Evolutionary conservation across 148 eudicot species (phyloP).

Genomic region (Selenicereus undatus): DNA sequence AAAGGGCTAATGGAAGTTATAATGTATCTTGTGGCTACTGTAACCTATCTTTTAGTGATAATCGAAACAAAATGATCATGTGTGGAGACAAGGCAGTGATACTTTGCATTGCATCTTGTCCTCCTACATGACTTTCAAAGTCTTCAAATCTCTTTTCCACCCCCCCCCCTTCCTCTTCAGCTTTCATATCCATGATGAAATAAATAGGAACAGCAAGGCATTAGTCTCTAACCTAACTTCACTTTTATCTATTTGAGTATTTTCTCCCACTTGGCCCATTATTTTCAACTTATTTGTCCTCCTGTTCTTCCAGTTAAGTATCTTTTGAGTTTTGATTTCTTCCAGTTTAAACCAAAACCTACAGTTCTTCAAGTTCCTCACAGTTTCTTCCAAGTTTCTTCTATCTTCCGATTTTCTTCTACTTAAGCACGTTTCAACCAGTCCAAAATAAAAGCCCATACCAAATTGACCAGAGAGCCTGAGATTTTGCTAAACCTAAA

Average conservation of each 20-base stretch:
- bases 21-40: not conserved
- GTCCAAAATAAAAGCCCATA: not conserved
- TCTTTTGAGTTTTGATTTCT: too few species aligned
- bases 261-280: too few species aligned
- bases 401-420: too few species aligned
- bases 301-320: too few species aligned
- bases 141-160: not conserved
- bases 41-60: not conserved
- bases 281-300: too few species aligned
- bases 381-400: too few species aligned
- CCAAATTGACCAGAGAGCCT: not conserved
- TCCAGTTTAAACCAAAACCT: too few species aligned
- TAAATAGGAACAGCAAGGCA: not conserved
- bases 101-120: not conserved
- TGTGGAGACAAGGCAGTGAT: not conserved
- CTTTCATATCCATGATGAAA: not conserved
- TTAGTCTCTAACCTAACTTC: not conserved
- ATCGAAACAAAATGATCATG: not conserved
- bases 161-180: not conserved
- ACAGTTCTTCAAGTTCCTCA: too few species aligned
- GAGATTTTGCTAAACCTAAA: not conserved
- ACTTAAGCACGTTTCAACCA: too few species aligned
- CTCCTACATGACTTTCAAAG: not conserved
- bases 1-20: not conserved
- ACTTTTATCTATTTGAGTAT: too few species aligned